Conservation (phyloP, 2,329 filamentous ascomycete genomes). For the Stromatinia cepivora region DNA sequence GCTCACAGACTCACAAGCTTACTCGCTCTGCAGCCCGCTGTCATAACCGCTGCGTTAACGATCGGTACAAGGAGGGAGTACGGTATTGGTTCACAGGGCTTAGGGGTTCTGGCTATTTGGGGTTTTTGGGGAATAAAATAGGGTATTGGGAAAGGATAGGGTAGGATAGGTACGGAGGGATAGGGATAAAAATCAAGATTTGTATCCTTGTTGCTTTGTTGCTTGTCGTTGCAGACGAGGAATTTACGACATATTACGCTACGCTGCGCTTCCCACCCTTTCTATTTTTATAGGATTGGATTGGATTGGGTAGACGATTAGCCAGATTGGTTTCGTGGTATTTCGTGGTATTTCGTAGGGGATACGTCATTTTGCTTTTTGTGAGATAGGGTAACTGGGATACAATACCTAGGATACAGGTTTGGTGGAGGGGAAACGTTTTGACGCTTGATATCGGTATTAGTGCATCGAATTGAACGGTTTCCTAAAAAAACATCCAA, state of each 20-base stretch:
- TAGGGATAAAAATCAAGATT: slow-evolving; percentile 10
- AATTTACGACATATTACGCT: not conserved
- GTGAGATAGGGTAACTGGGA: not conserved
- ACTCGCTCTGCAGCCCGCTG: too few relatives aligned
- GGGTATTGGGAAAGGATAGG: too few relatives aligned
- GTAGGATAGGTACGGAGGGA: not conserved
- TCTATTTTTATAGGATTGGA: not conserved
- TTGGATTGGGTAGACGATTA: not conserved
- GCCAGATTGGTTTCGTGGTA: not conserved
- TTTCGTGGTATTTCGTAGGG: too few relatives aligned
- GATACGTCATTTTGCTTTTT: slow-evolving; percentile 6
- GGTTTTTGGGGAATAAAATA: not conserved
- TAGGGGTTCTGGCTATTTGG: not conserved
- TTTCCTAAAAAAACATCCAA: not conserved
- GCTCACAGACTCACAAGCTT: not conserved
- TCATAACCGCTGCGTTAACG: not conserved
- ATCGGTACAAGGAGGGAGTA: not conserved
- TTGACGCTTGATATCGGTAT: not conserved
- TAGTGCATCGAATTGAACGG: not conserved
- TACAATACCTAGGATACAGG: not conserved
- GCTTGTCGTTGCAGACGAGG: not conserved
- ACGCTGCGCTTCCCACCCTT: not conserved
- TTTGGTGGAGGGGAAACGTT: not conserved
- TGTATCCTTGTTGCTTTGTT: not conserved
- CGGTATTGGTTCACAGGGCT: not conserved